Conservation (phyloP, 176 grass and related monocot species). For the Rhynchospora pubera region DNA sequence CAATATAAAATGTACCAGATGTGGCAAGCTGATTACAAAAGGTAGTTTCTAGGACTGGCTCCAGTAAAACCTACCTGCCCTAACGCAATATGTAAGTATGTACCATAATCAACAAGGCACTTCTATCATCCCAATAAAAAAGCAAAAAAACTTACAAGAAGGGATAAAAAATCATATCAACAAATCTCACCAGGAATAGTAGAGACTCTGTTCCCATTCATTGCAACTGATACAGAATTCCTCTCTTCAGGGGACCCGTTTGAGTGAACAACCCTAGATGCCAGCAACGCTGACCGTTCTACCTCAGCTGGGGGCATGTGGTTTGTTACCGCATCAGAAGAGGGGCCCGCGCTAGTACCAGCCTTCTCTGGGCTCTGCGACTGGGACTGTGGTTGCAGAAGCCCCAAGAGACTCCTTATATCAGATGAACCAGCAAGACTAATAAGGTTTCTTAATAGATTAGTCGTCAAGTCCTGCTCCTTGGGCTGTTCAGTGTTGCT, state of each 20-base stretch:
- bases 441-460: constrained; percentile 64
- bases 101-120: not conserved
- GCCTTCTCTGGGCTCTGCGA: constrained; percentile 67
- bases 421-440: constrained; percentile 75
- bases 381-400: constrained; percentile 34
- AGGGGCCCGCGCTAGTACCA: constrained; percentile 51
- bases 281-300: constrained; percentile 41
- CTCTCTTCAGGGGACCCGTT: constrained; percentile 38
- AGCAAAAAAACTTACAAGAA: not conserved
- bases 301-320: constrained; percentile 29
- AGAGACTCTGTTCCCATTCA: constrained; percentile 33
- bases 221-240: constrained; percentile 36
- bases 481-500: constrained; percentile 45
- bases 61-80: not conserved
- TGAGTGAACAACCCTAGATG: constrained; percentile 9
- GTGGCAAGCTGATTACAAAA: not conserved
- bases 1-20: not conserved
- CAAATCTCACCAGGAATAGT: constrained; percentile 51
- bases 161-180: not conserved
- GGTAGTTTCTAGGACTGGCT: not conserved
- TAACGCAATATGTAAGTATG: not conserved
- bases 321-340: constrained; percentile 38
- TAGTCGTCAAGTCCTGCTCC: constrained; percentile 55
- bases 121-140: not conserved
- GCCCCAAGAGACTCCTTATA: constrained; percentile 64